These are phyloP conservation scores for Cryptococcus hybrid DNA, from an alignment of 1,284 basidiomycete genomes.

Conservation along the genomic window DNA sequence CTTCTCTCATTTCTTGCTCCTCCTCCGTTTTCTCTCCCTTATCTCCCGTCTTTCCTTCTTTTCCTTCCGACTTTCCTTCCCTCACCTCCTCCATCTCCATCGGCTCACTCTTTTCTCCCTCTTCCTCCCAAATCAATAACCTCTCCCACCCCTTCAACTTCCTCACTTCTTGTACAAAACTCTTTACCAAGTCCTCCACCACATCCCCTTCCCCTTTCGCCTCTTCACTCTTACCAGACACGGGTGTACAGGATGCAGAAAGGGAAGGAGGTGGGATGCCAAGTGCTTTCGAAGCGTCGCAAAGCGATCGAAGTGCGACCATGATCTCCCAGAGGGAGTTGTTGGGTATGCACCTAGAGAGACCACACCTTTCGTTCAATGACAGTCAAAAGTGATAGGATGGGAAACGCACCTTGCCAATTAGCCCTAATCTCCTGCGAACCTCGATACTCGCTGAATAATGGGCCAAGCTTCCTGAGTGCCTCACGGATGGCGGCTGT, in stretches of 20 bases:
- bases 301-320: constrained; percentile 35
- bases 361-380: background rate
- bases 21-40: too few species aligned
- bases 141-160: too few species aligned
- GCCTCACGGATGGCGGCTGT: constrained; percentile 21
- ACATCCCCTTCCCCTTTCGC: too few species aligned
- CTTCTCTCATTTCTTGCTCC: too few species aligned
- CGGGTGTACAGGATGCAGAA: too few species aligned
- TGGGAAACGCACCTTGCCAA: background rate
- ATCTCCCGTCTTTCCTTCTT: too few species aligned
- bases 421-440: background rate
- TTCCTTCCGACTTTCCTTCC: too few species aligned
- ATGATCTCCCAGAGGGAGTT: constrained; percentile 22
- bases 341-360: background rate
- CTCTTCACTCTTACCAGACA: too few species aligned
- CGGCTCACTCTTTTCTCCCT: too few species aligned
- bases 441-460: constrained; percentile 14
- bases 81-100: background rate
- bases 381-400: background rate
- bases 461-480: constrained; percentile 17
- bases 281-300: constrained; percentile 25
- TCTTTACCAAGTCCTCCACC: too few species aligned
- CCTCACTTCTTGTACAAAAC: too few species aligned
- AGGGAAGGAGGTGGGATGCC: constrained; percentile 25
- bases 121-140: too few species aligned